Base-by-base conservation (phyloP, 345 rosid species). In the Cardamine resedifolia region DNA sequence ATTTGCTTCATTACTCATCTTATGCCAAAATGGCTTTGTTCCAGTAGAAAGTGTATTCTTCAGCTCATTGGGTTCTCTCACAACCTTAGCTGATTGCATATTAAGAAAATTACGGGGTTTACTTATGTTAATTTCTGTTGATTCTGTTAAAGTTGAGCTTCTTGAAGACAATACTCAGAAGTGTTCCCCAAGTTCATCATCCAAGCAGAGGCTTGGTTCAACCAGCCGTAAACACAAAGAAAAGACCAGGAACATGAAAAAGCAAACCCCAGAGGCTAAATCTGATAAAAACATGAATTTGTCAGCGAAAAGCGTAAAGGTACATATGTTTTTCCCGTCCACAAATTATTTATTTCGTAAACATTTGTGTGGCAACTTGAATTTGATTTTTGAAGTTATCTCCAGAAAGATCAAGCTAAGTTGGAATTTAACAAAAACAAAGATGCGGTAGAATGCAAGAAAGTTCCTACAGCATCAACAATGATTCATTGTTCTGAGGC, bases 71-170 rank as follows among this genome's bases (percentile, higher is more conserved):
- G 72, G 63, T 59, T 84, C 91, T 70, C 68, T 91, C 44, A 77
- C 83, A 78, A 86, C 88, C 48, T 49, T 89, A 44, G 45, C 79
- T 71, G 98, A 94, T 84, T 81, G 91, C 78, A 53, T 94, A 45
- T 73, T 84, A 15, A 84, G 96, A 75, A 94, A 86, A 81, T 26
- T 91, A 58, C 79, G 98, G 68, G 98, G 87, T 69, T 75, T 84
- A 67, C 81, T 94, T 57, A 82, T 83, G 89, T 73, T 78, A 70
- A 78, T 88, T 78, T 89, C 87, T 60, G 83, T 89, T 79, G 96
- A 90, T 61, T 87, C 77, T 73, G 85, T 86, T 77, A 91, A 79
- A 80, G 68, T 81, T 79, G 98, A 94, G 82, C 97, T 93, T 64
- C 86, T 94, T 28, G 85, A 77, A 64, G 95, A 89, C 18, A 85